A percentile compares a stretch with the other conserved stretches of the same genome.
Conservation (phyloP, 331 rosid genomes). For the Prunus yedoensis region DNA sequence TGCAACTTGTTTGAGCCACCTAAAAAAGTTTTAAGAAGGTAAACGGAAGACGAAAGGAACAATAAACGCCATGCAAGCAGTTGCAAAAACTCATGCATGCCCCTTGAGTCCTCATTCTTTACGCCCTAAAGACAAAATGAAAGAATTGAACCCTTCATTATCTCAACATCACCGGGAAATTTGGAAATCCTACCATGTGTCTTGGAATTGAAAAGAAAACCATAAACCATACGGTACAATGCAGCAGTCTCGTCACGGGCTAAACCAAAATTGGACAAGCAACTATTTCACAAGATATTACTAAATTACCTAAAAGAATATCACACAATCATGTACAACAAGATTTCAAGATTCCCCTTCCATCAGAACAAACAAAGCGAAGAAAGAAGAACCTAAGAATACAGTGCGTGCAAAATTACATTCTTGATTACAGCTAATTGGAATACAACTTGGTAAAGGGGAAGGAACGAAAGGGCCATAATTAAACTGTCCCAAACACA, state of each 20-base stretch:
- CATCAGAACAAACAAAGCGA: slow-evolving; percentile 28
- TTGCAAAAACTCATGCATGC: no score
- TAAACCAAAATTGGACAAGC: slow-evolving; percentile 33
- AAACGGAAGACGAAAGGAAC: not conserved
- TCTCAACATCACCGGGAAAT: not conserved
- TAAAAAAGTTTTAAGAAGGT: not conserved
- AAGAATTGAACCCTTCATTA: not conserved
- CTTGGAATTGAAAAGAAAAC: not conserved
- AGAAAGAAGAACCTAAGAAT: slow-evolving; percentile 46
- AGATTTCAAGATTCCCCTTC: slow-evolving; percentile 41
- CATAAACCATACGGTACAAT: not conserved
- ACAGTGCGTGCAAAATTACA: slow-evolving; percentile 54
- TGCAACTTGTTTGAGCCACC: not conserved
- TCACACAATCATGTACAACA: slow-evolving; percentile 73
- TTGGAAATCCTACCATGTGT: not conserved
- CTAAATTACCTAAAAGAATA: slow-evolving; percentile 69
- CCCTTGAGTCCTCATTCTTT: not conserved
- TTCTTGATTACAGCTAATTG: slow-evolving; percentile 47
- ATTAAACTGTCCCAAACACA: slow-evolving; percentile 50
- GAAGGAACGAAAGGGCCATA: slow-evolving; percentile 14
- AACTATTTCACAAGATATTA: slow-evolving; percentile 44
- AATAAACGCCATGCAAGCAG: no score
- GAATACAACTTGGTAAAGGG: slow-evolving; percentile 45
- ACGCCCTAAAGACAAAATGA: not conserved
- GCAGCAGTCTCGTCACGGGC: not conserved